These are phyloP conservation scores for Gossypium ekmanianum DNA, from an alignment of 345 rosid genomes.

Conservation along the genomic window DNA sequence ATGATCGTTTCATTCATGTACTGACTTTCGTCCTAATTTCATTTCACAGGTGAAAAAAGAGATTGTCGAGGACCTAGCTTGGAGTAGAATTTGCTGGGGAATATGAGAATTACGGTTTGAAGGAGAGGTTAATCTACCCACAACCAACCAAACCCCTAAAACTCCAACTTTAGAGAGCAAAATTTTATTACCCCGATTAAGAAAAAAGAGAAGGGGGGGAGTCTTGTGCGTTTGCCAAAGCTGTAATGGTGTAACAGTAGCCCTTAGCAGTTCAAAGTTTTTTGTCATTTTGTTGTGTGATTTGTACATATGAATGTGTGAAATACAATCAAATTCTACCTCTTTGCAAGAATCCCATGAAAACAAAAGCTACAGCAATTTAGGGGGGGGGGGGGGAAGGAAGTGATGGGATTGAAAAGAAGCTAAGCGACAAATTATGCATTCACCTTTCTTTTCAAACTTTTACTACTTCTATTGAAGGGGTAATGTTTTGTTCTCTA, in stretches of 20 bases:
- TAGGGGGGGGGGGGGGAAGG: background rate
- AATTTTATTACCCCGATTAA: too few relatives aligned
- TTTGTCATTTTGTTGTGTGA: constrained; percentile 9
- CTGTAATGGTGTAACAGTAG: background rate
- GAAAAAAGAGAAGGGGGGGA: background rate
- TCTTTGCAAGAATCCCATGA: background rate
- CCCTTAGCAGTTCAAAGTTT: too few relatives aligned
- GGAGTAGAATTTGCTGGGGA: constrained; percentile 10
- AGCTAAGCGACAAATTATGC: too few relatives aligned
- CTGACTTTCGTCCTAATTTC: background rate
- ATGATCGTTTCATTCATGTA: too few relatives aligned
- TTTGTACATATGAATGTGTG: constrained; percentile 20
- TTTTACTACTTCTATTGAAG: too few relatives aligned
- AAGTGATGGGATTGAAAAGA: background rate
- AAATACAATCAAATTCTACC: background rate
- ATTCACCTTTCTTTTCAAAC: too few relatives aligned
- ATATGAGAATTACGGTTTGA: constrained; percentile 1
- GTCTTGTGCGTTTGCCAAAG: constrained; percentile 11
- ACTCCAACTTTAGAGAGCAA: too few relatives aligned
- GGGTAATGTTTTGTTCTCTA: too few relatives aligned
- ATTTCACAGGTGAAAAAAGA: constrained; percentile 23
- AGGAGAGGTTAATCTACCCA: constrained; percentile 24
- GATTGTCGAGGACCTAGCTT: background rate
- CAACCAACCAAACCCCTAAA: constrained; percentile 13
- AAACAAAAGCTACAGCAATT: background rate